Evolutionary conservation across 1,284 basidiomycete genomes (phyloP), one percentile per base, ranked within the genome.

Genomic region (Volvariella surrecta): DNA sequence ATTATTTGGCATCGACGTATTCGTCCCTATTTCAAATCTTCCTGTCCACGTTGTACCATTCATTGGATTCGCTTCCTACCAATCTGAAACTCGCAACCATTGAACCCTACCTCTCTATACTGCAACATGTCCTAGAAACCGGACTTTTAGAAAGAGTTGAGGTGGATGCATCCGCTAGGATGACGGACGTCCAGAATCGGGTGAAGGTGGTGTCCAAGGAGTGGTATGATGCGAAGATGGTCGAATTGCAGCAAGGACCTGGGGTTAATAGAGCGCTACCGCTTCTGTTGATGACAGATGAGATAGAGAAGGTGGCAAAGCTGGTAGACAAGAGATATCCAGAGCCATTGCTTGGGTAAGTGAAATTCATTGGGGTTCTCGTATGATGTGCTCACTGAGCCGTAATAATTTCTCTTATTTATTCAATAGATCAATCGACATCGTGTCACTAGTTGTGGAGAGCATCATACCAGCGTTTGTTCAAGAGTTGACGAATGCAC

Each of bases 241-340:
- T 76, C 39, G 79, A 86, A 53, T 65, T 88, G 48, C 74, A 81
- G 53, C 66, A 73, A 3, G 66, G 78, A 37, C 76, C 79, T 10
- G 81, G 85, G 2, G 79, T 86, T 15, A 91, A 90, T 55, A 71
- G 81, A 41, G 84, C 91, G 1, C 65, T 90, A 31, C 88, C 88
- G 1, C 65, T 92, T 21, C 65, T 95, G 39, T 65, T 86, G 20
- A 79, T 96, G 74, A 88, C 89, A 4, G 82, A 86, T 40, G 94
- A 94, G 69, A 69, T 98, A 8, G 91, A 96, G 66, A 94, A 89
- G 58, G 68, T 72, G 22, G 81, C 88, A 9, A 92, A 95, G 60
- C 63, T 74, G 22, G 68, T 93, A 24, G 86, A 93, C 61, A 90
- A 89, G 60, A 73, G 83, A 49, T 97, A 95, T 62, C 79, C 83